Conservation (phyloP, 2,329 filamentous ascomycete species). For the Cladophialophora psammophila region DNA sequence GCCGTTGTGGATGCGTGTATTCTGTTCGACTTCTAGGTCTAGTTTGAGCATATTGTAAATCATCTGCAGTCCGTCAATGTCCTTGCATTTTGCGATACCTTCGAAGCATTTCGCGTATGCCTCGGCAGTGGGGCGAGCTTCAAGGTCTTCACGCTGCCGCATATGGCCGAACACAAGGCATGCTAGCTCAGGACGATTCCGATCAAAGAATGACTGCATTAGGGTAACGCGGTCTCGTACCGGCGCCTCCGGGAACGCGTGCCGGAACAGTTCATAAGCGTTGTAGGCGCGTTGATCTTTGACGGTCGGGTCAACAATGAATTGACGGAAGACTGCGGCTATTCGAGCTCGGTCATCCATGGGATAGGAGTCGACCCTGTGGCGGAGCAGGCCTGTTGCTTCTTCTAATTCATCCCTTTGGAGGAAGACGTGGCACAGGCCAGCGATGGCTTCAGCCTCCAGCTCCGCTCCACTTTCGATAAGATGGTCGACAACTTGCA, state of each 20-base stretch:
- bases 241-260: constrained; percentile 69
- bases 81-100: constrained; percentile 69
- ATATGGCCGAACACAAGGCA: constrained; percentile 90
- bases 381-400: constrained; percentile 80
- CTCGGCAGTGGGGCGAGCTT: constrained; percentile 71
- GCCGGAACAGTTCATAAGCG: constrained; percentile 64
- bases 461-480: constrained; percentile 74
- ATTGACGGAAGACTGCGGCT: constrained; percentile 69
- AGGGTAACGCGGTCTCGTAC: constrained; percentile 70
- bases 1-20: constrained; percentile 79
- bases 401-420: constrained; percentile 78
- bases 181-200: constrained; percentile 82
- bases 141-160: constrained; percentile 73
- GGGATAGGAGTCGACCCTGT: constrained; percentile 74
- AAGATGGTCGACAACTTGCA: constrained; percentile 74
- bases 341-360: constrained; percentile 72
- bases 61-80: constrained; percentile 71
- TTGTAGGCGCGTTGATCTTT: constrained; percentile 70
- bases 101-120: constrained; percentile 82
- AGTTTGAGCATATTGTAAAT: constrained; percentile 95
- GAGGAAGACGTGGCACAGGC: constrained; percentile 76
- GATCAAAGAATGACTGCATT: constrained; percentile 82
- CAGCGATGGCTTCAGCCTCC: constrained; percentile 75
- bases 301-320: constrained; percentile 68
- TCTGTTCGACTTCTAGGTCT: constrained; percentile 79